Evolutionary conservation across 257 asterid species (phyloP), one percentile per base, ranked within the genome.

Genomic region (Ligustrum vulgare): DNA sequence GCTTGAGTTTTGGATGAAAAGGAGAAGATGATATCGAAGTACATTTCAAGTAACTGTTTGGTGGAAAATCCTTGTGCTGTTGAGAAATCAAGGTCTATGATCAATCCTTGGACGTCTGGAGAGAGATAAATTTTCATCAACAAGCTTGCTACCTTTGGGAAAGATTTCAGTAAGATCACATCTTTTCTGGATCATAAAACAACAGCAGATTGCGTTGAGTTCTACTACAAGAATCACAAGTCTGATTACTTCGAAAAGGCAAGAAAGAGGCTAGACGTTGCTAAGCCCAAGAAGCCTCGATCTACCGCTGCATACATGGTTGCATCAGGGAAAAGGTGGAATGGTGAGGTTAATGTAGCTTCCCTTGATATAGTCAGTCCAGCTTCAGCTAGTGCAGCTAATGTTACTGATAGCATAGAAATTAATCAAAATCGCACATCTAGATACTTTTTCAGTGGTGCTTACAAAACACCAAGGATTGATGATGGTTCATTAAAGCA

Each of bases 151-250:
- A 22, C 72, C n/a, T 81, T 84, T 70, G 98, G 99, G 76, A 96
- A 96, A 79, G 83, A 96, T 80, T 96, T 96, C 83, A 66, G 56
- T 11, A 87, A 84, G 81, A 96, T 96, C 54, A 88, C 98, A 69
- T 93, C 98, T 72, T 93, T 87, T 83, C 83, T 96, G 33, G 87
- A 86, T 25, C 90, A 87, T 73, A 96, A 89, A 75, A 90, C 96
- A 41, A 78, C 88, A 47, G 98, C 99, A 6, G 99, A 96, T 82
- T 96, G 99, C 79, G 54, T 96, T 32, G 96, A 96, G 89, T 96
- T 96, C 77, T 96, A 96, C 80, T 96, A 93, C 85, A 96, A 96
- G 89, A 96, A 91, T 80, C 98, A 91, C 89, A 96, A 93, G 79
- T 86, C 96, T 1, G 93, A 90, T 75, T 72, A 82, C 82, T 96